Evolutionary conservation across 2,329 filamentous ascomycete genomes (phyloP), one percentile per base, ranked within the genome.

Genomic region (Fonsecaea pedrosoi): DNA sequence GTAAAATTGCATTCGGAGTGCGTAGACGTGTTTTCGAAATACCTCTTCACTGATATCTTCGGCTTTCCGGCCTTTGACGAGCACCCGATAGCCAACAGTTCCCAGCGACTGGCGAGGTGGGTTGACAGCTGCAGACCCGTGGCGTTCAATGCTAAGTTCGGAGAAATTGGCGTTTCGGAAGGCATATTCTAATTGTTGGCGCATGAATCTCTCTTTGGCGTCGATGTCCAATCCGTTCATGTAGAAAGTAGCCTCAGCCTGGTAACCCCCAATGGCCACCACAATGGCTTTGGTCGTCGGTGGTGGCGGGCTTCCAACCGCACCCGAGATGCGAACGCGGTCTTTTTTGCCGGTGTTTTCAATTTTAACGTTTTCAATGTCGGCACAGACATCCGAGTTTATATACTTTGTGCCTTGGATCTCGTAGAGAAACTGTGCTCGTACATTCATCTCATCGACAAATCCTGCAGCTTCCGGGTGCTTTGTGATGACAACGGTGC

Each of bases 381-480:
- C 38, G 38, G 38, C 38, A 5, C 12, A 40, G 12, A 40, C 38
- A 66, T 85, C 56, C 13, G 56, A 38, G 71, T 85, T 83, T 8
- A 84, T 74, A 65, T 85, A 85, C 3, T 81, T 68, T 48, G 77
- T 79, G 2, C 78, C 78, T 60, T 84, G 82, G 2, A 84, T 68
- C 72, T 84, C 82, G 59, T 84, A 84, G 1, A 84, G 63, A 9
- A 84, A 74, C 70, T 84, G 82, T 45, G 78, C 80, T 50, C 77
- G 79, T 15, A 82, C 77, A 0, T 75, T 79, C 45, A 77, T 75
- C 13, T 65, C 64, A 9, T 69, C 75, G 1, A 83, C 77, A 54
- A 81, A 79, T 57, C 81, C 73, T n/a, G 82, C 73, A 0, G 74
- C 12, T 15, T 15, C 38, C 2, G 13, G 38, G 15, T 40, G 38